Evolutionary conservation across 176 grass and related monocot genomes (phyloP).

Genomic region (Aegilops tauschii): DNA sequence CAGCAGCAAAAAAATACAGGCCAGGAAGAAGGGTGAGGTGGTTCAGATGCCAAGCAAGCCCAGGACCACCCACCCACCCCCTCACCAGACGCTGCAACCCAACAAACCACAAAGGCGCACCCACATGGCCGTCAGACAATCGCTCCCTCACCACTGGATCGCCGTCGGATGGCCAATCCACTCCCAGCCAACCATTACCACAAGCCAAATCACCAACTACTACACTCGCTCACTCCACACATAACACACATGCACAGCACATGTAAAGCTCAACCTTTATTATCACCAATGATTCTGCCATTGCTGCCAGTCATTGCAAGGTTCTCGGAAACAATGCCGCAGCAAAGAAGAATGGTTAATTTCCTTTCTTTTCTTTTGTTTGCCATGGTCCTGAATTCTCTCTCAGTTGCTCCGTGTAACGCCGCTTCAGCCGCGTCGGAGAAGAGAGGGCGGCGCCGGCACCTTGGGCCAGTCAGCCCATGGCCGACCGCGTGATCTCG

Average conservation of each 20-base stretch:
- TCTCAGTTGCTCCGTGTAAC: background rate
- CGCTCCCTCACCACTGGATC: conserved; percentile 36
- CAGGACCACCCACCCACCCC: background rate
- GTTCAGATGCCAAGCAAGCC: conserved; percentile 13
- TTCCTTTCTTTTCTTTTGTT: background rate
- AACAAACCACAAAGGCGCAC: conserved; percentile 15
- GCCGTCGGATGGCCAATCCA: conserved; percentile 34
- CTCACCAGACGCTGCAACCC: conserved; percentile 12
- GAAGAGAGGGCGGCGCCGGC: background rate
- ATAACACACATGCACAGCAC: background rate
- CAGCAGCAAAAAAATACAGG: conserved; percentile 4
- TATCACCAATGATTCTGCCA: conserved; percentile 8
- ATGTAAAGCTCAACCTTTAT: conserved; percentile 21
- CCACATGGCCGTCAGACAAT: background rate
- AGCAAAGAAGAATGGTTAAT: background rate
- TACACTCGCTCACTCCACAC: background rate
- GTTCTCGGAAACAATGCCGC: background rate
- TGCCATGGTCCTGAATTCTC: background rate
- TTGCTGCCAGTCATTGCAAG: conserved; percentile 18
- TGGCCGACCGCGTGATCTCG: conserved; percentile 61
- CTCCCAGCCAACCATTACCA: conserved; percentile 41
- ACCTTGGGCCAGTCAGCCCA: conserved; percentile 41
- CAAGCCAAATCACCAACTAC: conserved; percentile 3
- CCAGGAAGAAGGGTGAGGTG: conserved; percentile 8
- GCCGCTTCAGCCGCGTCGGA: background rate